Evolutionary conservation across 2,329 filamentous ascomycete genomes (phyloP).

Genomic region (Helicocarpus griseus): DNA sequence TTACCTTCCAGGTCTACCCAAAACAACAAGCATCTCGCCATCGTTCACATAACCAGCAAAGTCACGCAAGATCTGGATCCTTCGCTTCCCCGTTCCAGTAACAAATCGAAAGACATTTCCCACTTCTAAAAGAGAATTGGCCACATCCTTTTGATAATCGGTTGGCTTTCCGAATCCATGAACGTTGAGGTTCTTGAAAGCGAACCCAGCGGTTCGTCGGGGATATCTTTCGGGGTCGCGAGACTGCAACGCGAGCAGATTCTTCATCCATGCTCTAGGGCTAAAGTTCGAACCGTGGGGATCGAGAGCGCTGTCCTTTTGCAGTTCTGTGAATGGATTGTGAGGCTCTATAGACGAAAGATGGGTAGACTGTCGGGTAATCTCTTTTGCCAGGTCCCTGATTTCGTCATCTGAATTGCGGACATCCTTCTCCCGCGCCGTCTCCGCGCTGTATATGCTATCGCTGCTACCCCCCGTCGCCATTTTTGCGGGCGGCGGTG

Average conservation of each 20-base stretch:
- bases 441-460: not conserved
- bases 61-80: conserved; percentile 51
- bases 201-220: conserved; percentile 27
- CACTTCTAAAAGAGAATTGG: conserved; percentile 30
- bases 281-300: conserved; percentile 36
- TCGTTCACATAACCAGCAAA: conserved; percentile 55
- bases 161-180: conserved; percentile 29
- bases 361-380: conserved; percentile 5
- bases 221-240: conserved; percentile 27
- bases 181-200: conserved; percentile 29
- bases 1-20: conserved; percentile 40
- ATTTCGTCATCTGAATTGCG: not conserved
- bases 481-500: not conserved
- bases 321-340: conserved; percentile 25
- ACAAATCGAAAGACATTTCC: conserved; percentile 17
- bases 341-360: conserved; percentile 8
- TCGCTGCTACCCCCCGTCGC: not conserved
- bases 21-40: conserved; percentile 49
- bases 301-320: conserved; percentile 30
- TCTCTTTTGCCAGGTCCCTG: not conserved
- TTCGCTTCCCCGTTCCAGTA: conserved; percentile 20
- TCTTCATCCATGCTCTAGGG: conserved; percentile 37
- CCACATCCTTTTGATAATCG: conserved; percentile 36
- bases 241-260: conserved; percentile 33
- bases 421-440: not conserved